Percentiles rank a stretch among this genome's conserved stretches.
phyloP scores from a whole-genome alignment of 805 yeast species.

The Scheffersomyces ergatensis region DNA sequence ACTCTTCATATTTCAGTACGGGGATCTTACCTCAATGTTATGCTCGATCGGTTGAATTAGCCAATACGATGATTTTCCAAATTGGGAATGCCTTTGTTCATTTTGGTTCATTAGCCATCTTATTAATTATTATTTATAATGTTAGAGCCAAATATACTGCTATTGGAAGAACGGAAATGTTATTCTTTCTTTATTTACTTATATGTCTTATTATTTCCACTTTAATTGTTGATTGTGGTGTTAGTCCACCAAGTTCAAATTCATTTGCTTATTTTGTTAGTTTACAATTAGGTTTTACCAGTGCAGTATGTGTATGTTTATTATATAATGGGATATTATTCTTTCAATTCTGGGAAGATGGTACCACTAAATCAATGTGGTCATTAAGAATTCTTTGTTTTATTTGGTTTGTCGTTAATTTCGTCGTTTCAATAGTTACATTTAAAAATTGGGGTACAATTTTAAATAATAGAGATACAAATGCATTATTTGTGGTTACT shows the following conservation, averaged over 20 bases:
- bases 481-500: slow-evolving; percentile 66
- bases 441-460: slow-evolving; percentile 61
- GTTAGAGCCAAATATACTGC: slow-evolving; percentile 88
- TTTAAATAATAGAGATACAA: slow-evolving; percentile 51
- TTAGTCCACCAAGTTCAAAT: slow-evolving; percentile 77
- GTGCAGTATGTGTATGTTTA: slow-evolving; percentile 69
- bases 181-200: slow-evolving; percentile 63
- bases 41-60: slow-evolving; percentile 80
- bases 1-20: slow-evolving; percentile 30
- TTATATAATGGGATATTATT: slow-evolving; percentile 76
- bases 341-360: slow-evolving; percentile 94
- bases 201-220: slow-evolving; percentile 60
- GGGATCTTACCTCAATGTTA: slow-evolving; percentile 81
- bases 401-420: slow-evolving; percentile 61
- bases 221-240: slow-evolving; percentile 87
- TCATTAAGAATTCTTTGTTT: slow-evolving; percentile 50
- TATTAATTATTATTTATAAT: slow-evolving; percentile 70
- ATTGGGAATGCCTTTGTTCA: slow-evolving; percentile 85
- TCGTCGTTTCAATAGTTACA: slow-evolving; percentile 67
- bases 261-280: slow-evolving; percentile 83
- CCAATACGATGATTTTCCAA: slow-evolving; percentile 88
- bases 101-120: slow-evolving; percentile 64
- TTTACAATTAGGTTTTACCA: slow-evolving; percentile 70
- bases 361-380: slow-evolving; percentile 65
- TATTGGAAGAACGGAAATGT: slow-evolving; percentile 86